Base-by-base conservation (phyloP, 2,329 filamentous ascomycete species). In the Colletotrichum musae region DNA sequence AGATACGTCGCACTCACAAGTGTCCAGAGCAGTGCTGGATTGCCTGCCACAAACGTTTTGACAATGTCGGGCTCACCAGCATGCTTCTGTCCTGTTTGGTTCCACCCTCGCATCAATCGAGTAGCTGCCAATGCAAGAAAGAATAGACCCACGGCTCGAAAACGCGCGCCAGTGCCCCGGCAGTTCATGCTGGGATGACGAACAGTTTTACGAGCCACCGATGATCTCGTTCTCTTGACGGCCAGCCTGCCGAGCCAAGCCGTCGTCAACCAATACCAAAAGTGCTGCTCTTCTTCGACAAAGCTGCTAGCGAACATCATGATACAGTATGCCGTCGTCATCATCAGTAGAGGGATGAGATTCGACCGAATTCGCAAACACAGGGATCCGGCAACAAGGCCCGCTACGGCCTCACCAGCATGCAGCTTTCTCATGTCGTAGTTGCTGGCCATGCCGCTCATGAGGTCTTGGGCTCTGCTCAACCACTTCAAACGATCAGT, bases 251-350 rank as follows among this genome's bases (percentile, higher is more conserved):
- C 80, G 39, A 92, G 77, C 93, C 93, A 97, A 6, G 89, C 87
- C 0, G 92, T 91, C 0, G 92, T 88, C 1, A 89, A 82, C 94
- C 95, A 98, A 81, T 99, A 98, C 96, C 96, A 99, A 78, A 97
- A 98, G 73, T 98, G 94, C 58, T 99, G 96, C 79, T 99, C 96
- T 81, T 99, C 96, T 80, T 99, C 96, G 2, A 99, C 94, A 78
- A 96, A 99, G 76, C 95, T 98, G 78, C 94, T 97, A 10, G 95
- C 95, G 81, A 98, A 98, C 95, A 98, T 98, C 90, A 98, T 97
- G 45, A 89, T 79, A 1, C 91, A 90, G 76, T 98, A 97, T 0
- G 87, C 79, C 0, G 91, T 56, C 0, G 87, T 87, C 36, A 90
- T 83, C 2, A 86, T 71, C 4, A 82, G 72, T 58, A 93, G 82